Evolutionary conservation across 768 basidiomycete species (phyloP), one percentile per base, ranked within the genome.

Genomic region (Lentinula lateritia): DNA sequence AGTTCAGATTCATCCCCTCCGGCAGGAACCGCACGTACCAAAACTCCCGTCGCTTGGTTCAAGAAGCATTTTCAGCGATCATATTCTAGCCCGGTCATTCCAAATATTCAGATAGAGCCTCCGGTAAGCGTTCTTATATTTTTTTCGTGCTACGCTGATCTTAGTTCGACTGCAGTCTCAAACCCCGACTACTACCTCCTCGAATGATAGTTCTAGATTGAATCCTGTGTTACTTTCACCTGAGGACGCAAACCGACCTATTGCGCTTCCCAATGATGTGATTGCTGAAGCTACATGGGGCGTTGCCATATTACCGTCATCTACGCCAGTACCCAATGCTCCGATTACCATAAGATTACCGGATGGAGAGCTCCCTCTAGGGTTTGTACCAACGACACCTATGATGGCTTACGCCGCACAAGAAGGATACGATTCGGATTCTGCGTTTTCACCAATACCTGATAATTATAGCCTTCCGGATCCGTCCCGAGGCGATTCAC

Each of bases 41-140:
- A 63, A 58, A 61, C 63, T 9, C 63, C 63, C 16, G 46, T 63
- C 36, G n/a, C 58, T 41, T 63, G 63, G 63, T 45, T 63, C 38
- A 60, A 59, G 20, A 56, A 34, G 39, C 63, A 50, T 18, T 60
- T 63, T 53, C 59, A 55, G 34, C 59, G 63, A 28, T 63, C 63
- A 35, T 63, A 55, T 48, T 63, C 63, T 12, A 60, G 59, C 48
- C 63, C 63, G 18, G 50, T 53, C 13, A 48, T 56, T 39, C 59
- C 59, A 16, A 45, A 45, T 13, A 63, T 63, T 34, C 41, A 48
- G 18, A 63, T 63, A 23, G 59, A 63, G 54, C 63, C 63, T 15
- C 63, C 63, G 34, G 63, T 63, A 35, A 38, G 63, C 56, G 35
- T 7, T n/a, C 32, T 45, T 12, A 5, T 13, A 5, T 6, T 39